Percentiles rank a stretch among this genome's conserved stretches.
Evolutionary conservation across 768 basidiomycete species (phyloP).

Genomic region (Boletus rubroflammeus): DNA sequence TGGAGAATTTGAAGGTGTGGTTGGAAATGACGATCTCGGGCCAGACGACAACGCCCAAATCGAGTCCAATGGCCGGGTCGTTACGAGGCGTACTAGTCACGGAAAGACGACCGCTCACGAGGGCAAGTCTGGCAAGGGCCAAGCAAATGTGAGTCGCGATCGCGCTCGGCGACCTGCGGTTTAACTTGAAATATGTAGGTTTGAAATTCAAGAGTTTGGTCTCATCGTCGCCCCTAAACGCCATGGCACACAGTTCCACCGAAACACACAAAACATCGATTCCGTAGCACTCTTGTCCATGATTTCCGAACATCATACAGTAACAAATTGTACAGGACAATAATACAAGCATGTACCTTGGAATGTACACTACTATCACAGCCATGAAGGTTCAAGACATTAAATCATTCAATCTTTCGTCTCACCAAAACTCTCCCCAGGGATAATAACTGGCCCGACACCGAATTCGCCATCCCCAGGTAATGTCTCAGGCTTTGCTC

Average conservation of each 20-base stretch:
- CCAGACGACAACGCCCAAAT: slow-evolving; percentile 18
- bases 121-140: slow-evolving; percentile 5
- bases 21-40: slow-evolving; percentile 29
- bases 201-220: slow-evolving; percentile 7
- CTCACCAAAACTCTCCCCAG: slow-evolving; percentile 28
- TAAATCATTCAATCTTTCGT: not conserved
- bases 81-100: slow-evolving; percentile 14
- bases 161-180: not conserved
- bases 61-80: slow-evolving; percentile 24
- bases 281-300: not conserved
- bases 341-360: not conserved
- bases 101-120: slow-evolving; percentile 8
- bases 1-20: slow-evolving; percentile 30
- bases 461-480: slow-evolving; percentile 31
- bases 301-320: not conserved
- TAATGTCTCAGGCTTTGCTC: slow-evolving; percentile 19
- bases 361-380: not conserved
- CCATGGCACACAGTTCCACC: not conserved
- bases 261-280: not conserved
- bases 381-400: not conserved
- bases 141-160: slow-evolving; percentile 15
- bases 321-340: slow-evolving; percentile 1
- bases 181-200: not conserved
- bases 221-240: not conserved
- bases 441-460: slow-evolving; percentile 22